Conservation (phyloP, 805 yeast species). For the Millerozyma miso region DNA sequence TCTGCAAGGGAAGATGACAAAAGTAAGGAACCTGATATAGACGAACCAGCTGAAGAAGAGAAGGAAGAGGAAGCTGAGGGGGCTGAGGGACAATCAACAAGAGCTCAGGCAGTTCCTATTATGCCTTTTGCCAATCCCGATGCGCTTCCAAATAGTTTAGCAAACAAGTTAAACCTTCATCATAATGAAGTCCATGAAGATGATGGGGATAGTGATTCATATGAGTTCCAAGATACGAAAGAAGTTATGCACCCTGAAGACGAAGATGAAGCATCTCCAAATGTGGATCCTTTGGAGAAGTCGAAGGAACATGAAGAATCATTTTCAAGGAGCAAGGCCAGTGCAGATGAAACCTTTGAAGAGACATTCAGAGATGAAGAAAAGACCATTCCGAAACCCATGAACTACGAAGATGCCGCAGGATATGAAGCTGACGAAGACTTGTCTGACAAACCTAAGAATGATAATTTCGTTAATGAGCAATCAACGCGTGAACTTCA, state of each 20-base stretch:
- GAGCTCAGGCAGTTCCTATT: conserved; percentile 45
- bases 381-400: conserved; percentile 25
- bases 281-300: conserved; percentile 13
- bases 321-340: background rate
- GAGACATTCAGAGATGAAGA: conserved; percentile 14
- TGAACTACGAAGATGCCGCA: background rate
- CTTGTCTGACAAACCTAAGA: conserved; percentile 21
- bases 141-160: conserved; percentile 15
- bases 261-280: conserved; percentile 19
- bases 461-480: conserved; percentile 3
- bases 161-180: background rate
- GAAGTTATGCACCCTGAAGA: conserved; percentile 5
- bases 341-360: background rate
- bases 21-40: conserved; percentile 5
- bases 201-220: conserved; percentile 6
- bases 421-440: conserved; percentile 73
- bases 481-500: background rate
- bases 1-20: conserved; percentile 7
- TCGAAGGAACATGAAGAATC: conserved; percentile 1
- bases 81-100: conserved; percentile 16
- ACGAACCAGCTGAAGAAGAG: background rate
- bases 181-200: conserved; percentile 4
- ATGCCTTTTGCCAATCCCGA: conserved; percentile 47
- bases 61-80: conserved; percentile 9
- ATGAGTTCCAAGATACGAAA: conserved; percentile 7